Conservation (phyloP, 2,329 filamentous ascomycete genomes). For the Elsinoe perseae region DNA sequence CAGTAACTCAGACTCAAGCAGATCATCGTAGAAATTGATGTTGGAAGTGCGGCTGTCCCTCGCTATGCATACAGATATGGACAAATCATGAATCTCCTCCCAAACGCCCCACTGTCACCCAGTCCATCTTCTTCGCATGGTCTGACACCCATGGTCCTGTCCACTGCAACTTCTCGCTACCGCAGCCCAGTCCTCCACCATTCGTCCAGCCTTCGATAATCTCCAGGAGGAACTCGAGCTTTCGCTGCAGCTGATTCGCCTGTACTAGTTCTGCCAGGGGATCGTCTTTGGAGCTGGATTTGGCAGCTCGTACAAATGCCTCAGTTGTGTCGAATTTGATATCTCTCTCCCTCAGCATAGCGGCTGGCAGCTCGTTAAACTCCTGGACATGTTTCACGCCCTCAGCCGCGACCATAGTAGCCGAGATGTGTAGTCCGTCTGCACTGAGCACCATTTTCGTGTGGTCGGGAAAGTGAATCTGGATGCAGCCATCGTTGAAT, state of each 20-base stretch:
- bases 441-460: constrained; percentile 74
- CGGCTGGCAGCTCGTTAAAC: constrained; percentile 55
- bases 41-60: not conserved
- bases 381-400: constrained; percentile 58
- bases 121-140: constrained; percentile 37
- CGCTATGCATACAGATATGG: constrained; percentile 6
- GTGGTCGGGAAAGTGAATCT: constrained; percentile 82
- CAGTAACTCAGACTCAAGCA: not conserved
- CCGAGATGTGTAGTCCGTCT: constrained; percentile 67
- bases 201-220: constrained; percentile 63
- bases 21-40: not conserved
- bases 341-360: constrained; percentile 61
- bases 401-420: constrained; percentile 66
- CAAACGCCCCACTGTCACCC: constrained; percentile 42
- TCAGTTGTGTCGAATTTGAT: constrained; percentile 65
- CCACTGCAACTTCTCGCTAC: constrained; percentile 35
- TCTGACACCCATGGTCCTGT: constrained; percentile 38
- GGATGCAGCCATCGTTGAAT: constrained; percentile 71
- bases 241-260: constrained; percentile 65
- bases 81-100: constrained; percentile 34
- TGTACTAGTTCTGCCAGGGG: constrained; percentile 52
- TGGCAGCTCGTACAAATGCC: constrained; percentile 57
- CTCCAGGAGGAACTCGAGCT: constrained; percentile 63
- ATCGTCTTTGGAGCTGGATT: constrained; percentile 34
- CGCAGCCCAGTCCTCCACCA: constrained; percentile 59